Evolutionary conservation across 495 filamentous ascomycete genomes (phyloP).

Genomic region (Opeltia flavorubescens): DNA sequence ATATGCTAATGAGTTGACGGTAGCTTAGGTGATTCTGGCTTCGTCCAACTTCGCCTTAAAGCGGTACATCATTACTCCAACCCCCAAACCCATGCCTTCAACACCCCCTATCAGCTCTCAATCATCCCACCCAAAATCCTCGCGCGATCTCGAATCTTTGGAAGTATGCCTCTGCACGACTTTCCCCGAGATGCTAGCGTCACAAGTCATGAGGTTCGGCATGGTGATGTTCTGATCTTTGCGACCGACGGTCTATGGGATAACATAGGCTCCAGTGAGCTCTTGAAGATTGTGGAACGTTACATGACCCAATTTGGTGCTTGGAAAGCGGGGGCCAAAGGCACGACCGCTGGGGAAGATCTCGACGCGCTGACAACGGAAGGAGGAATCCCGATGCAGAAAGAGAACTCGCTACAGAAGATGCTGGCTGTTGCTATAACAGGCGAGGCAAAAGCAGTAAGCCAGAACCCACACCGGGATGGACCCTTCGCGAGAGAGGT

Average conservation of each 20-base stretch:
- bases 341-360: constrained; percentile 41
- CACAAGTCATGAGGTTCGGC: constrained; percentile 56
- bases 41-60: constrained; percentile 68
- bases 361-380: constrained; percentile 37
- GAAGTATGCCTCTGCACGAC: constrained; percentile 66
- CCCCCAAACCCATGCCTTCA: constrained; percentile 92
- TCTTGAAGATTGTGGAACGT: constrained; percentile 61
- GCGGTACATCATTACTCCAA: constrained; percentile 69
- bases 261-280: constrained; percentile 82
- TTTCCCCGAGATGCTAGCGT: constrained; percentile 72
- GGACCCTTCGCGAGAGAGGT: constrained; percentile 93
- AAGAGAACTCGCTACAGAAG: constrained; percentile 46
- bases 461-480: constrained; percentile 60
- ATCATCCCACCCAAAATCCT: constrained; percentile 71
- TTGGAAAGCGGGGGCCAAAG: constrained; percentile 48
- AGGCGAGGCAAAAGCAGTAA: constrained; percentile 68
- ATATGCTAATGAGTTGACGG: not conserved
- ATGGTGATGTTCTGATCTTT: constrained; percentile 83
- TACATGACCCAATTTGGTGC: constrained; percentile 59
- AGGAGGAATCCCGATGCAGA: constrained; percentile 22
- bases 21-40: constrained; percentile 90
- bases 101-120: constrained; percentile 89
- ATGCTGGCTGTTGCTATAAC: constrained; percentile 66
- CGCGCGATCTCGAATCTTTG: constrained; percentile 61
- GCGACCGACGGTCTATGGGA: constrained; percentile 96